Evolutionary conservation across 805 yeast species (phyloP).

Genomic region (Cyberlindnera xylosilytica): DNA sequence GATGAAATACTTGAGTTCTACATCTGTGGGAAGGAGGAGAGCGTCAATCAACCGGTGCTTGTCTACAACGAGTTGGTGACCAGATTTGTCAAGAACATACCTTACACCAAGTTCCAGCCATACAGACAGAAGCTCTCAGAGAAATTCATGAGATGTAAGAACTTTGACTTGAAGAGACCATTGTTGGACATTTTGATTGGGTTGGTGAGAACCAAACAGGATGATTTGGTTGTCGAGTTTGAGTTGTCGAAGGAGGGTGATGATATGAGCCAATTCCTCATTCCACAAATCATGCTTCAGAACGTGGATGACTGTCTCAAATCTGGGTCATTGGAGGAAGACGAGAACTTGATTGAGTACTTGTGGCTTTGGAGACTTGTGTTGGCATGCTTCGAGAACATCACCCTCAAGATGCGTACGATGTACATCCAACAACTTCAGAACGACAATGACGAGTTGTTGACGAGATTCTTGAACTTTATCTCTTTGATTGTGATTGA

Average conservation of each 20-base stretch:
- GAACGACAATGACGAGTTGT: conserved; percentile 35
- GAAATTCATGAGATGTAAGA: conserved; percentile 26
- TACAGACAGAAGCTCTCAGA: conserved; percentile 36
- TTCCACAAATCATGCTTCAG: conserved; percentile 36
- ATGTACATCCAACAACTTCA: conserved; percentile 58
- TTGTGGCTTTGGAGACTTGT: conserved; percentile 70
- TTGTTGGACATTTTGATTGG: conserved; percentile 37
- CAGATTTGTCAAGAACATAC: conserved; percentile 30
- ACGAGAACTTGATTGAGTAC: conserved; percentile 37
- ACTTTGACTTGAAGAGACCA: conserved; percentile 42
- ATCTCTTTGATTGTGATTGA: conserved; percentile 52
- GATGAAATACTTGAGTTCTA: conserved; percentile 42
- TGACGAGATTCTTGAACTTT: conserved; percentile 49
- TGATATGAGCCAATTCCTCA: conserved; percentile 22
- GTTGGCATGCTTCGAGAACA: conserved; percentile 57
- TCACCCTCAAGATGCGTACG: conserved; percentile 62
- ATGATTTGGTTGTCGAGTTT: conserved; percentile 58
- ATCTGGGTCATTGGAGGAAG: conserved; percentile 33
- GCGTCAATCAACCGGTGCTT: conserved; percentile 30
- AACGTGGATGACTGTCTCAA: conserved; percentile 29
- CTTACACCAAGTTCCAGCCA: conserved; percentile 31
- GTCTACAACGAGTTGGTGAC: conserved; percentile 36
- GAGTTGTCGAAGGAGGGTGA: conserved; percentile 42
- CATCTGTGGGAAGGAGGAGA: conserved; percentile 25
- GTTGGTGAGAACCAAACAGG: conserved; percentile 47